Base-by-base conservation (phyloP, 805 yeast species). In the Scheffersomyces amazonensis region DNA sequence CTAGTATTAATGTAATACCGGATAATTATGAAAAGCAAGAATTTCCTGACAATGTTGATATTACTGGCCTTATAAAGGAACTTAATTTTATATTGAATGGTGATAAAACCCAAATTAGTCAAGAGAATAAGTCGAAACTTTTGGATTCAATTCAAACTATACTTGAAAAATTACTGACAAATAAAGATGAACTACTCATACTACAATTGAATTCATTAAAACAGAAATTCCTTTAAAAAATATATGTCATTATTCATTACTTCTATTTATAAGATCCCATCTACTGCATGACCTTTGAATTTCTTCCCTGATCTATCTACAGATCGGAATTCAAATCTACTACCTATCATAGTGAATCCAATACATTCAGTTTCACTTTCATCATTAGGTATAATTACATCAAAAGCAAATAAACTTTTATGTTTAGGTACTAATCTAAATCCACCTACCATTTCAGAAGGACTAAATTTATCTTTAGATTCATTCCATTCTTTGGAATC, bases 261-360 rank as follows among this genome's bases (percentile, higher is more conserved):
- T 28, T 22, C 25, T 36, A 18, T 19, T 32, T 47, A 62, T 40
- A 65, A 32, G 6, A 64, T 57, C 53, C 81, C 85, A 42, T 77
- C 83, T 25, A 86, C 87, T 22, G 77, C 75, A 48, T 83, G 93
- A 41, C 81, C 76, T 63, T 90, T 90, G 69, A 88, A 88, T 65
- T 90, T 88, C 50, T 85, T 78, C 17, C 83, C 86, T 0, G 95
- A 80, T 41, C 98, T 71, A 50, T 90, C 97, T 8, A 78, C 78
- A 30, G 90, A 72, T 56, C 95, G 73, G 43, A 81, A 76, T 43
- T 80, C 78, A 48, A 90, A 75, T 42, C 97, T 67, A 31, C 88
- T 83, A 1, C 98, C 98, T 8, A 89, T 60, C 7, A 87, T 73
- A 11, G 82, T 74, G 54, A 87, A 85, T 15, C 73, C 75, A 12